These are phyloP conservation scores for Arthrobotrys conoides DNA, from an alignment of 2,329 filamentous ascomycete species.

Conservation along the genomic window DNA sequence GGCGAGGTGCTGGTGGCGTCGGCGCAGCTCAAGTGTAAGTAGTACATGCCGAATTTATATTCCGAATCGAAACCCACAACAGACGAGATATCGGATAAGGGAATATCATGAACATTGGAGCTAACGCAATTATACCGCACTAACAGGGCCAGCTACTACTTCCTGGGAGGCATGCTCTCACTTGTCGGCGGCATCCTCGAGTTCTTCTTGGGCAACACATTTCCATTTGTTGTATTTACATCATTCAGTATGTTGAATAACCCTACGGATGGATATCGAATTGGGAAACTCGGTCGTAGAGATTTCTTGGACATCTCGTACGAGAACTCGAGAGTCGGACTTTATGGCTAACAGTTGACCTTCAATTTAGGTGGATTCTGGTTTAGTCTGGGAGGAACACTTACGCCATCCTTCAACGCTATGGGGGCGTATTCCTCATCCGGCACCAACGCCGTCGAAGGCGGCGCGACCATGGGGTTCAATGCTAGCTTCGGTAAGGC, in stretches of 20 bases:
- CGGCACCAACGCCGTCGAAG: constrained; percentile 63
- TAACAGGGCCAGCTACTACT: constrained; percentile 70
- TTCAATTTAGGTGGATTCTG: constrained; percentile 69
- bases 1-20: constrained; percentile 70
- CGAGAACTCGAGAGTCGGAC: not conserved
- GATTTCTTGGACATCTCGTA: constrained; percentile 5
- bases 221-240: constrained; percentile 73
- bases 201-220: constrained; percentile 74
- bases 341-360: constrained; percentile 3
- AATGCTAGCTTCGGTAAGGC: constrained; percentile 57
- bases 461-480: constrained; percentile 58
- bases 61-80: not conserved
- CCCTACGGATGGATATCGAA: constrained; percentile 19
- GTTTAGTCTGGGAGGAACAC: constrained; percentile 72
- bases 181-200: constrained; percentile 72
- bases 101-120: not conserved
- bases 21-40: constrained; percentile 71
- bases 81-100: not conserved
- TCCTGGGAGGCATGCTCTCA: constrained; percentile 73
- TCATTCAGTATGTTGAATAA: constrained; percentile 68
- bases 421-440: constrained; percentile 68
- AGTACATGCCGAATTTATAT: constrained; percentile 51
- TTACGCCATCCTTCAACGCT: constrained; percentile 72
- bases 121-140: constrained; percentile 34
- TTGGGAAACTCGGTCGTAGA: constrained; percentile 22